A percentile compares a stretch with the other conserved stretches of the same genome.
Evolutionary conservation across 2,329 filamentous ascomycete genomes (phyloP).

Genomic region (Shiraia sp.): DNA sequence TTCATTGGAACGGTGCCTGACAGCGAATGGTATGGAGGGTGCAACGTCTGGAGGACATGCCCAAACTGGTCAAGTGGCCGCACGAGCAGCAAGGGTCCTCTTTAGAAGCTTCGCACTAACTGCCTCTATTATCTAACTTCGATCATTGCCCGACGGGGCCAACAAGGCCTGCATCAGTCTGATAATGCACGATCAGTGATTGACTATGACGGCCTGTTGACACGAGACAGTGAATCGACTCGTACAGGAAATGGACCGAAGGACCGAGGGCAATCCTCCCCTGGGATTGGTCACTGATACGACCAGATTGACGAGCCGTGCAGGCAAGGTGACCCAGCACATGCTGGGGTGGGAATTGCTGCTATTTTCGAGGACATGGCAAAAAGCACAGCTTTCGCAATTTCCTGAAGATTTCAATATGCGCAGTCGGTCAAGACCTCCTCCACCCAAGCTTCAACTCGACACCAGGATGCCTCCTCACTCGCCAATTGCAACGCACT

Average conservation of each 20-base stretch:
- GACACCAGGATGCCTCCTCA: conserved; percentile 36
- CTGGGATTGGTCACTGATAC: conserved; percentile 7
- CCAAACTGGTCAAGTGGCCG: conserved; percentile 17
- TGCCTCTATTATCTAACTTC: conserved; percentile 16
- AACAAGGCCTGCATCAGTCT: conserved; percentile 5
- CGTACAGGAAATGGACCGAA: conserved; percentile 7
- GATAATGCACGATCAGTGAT: no score
- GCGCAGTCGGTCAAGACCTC: conserved; percentile 36
- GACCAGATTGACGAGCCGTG: conserved; percentile 3
- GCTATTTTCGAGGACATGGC: no score
- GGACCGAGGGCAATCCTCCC: conserved; percentile 9
- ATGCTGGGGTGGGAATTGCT: neutral
- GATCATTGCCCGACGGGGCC: conserved; percentile 12
- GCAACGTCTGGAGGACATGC: conserved; percentile 9
- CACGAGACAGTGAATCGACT: no score
- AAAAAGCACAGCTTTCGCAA: conserved; percentile 16
- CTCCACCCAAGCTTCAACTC: conserved; percentile 39
- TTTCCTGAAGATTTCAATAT: conserved; percentile 39
- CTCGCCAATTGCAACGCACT: conserved; percentile 40
- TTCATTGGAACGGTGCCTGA: no score
- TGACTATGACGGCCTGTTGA: no score
- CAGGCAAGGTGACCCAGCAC: neutral
- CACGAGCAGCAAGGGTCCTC: conserved; percentile 16
- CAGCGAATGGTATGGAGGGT: no score
- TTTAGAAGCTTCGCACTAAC: conserved; percentile 28